Percentiles rank a stretch among this genome's conserved stretches.
Conservation (phyloP, 768 basidiomycete genomes). For the Mycena crocata region DNA sequence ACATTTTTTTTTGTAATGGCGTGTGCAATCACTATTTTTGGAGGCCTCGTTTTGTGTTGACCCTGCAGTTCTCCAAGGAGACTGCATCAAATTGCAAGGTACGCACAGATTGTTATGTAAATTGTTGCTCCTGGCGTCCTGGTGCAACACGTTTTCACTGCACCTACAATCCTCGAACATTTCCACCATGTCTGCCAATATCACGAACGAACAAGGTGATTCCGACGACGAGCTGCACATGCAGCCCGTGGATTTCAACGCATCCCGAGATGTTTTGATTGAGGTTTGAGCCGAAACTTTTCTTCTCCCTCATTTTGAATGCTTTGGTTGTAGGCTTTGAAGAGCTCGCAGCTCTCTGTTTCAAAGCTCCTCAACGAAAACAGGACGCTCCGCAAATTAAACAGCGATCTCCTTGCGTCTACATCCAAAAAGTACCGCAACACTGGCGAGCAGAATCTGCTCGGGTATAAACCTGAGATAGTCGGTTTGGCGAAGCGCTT, state of each 20-base stretch:
- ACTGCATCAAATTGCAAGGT: no score
- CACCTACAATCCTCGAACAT: no score
- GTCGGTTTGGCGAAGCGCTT: neutral
- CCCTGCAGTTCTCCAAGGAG: no score
- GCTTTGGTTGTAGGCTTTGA: neutral
- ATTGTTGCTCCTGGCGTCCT: no score
- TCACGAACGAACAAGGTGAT: neutral
- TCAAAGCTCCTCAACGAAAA: neutral
- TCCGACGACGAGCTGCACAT: neutral
- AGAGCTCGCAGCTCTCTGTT: neutral
- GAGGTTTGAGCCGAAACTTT: neutral
- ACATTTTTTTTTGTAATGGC: no score
- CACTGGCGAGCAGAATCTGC: neutral
- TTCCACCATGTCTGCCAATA: no score
- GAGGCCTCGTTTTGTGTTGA: no score
- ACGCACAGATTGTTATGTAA: no score
- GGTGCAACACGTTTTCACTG: no score
- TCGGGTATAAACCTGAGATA: neutral
- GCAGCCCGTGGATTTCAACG: neutral
- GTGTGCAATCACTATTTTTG: no score
- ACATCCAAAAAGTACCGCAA: neutral
- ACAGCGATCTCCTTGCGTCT: neutral
- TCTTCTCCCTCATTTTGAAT: no score
- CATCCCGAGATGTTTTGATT: neutral
- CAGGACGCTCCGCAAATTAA: neutral